These are phyloP conservation scores for Botrytis fragariae DNA, from an alignment of 2,329 filamentous ascomycete species.

Conservation along the genomic window DNA sequence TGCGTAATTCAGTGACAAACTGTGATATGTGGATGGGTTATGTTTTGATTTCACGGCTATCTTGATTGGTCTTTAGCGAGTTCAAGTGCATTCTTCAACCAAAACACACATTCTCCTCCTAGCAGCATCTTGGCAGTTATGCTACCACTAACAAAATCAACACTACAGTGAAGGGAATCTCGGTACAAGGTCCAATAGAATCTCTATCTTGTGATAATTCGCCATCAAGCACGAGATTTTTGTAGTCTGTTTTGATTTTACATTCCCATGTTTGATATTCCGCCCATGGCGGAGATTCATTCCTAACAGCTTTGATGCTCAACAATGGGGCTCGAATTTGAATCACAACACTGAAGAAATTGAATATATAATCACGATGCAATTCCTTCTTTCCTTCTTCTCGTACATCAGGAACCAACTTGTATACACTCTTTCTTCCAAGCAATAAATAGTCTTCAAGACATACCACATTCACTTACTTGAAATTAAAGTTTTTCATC, in stretches of 20 bases:
- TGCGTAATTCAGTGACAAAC: background rate
- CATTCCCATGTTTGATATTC: constrained; percentile 4
- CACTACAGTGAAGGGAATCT: background rate
- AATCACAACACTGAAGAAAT: background rate
- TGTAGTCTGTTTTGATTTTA: background rate
- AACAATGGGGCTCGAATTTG: background rate
- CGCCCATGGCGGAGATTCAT: background rate
- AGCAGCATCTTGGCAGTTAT: constrained; percentile 8
- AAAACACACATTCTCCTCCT: constrained; percentile 3
- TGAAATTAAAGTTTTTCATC: constrained; percentile 9
- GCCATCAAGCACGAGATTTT: background rate
- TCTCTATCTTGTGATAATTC: background rate
- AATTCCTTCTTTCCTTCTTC: background rate
- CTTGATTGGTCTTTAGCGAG: constrained; percentile 9
- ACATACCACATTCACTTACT: constrained; percentile 12
- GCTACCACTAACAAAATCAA: background rate
- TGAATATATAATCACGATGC: constrained; percentile 11
- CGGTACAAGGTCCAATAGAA: background rate
- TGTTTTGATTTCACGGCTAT: constrained; percentile 2
- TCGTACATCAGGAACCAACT: constrained; percentile 12
- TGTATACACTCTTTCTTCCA: constrained; percentile 19
- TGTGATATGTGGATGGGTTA: constrained; percentile 2
- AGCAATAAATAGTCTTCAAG: constrained; percentile 13
- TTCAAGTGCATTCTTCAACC: background rate
- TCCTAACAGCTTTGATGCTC: background rate